Conservation (phyloP, 1,139 yeast species). For the Pneumocystis oryctolagi region DNA sequence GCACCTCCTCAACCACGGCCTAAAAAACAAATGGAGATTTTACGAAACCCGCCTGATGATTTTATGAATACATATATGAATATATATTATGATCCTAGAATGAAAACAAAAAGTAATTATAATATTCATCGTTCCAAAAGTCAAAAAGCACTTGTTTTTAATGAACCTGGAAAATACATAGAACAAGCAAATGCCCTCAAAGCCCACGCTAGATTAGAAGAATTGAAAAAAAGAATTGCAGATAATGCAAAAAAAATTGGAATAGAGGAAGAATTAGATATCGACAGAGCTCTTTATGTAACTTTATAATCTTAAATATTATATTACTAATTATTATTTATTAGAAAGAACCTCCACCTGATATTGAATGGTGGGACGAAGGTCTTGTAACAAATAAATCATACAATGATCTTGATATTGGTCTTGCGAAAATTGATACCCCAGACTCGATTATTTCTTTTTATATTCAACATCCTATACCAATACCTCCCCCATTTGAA, state of each 20-base stretch:
- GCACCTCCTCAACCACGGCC: constrained; percentile 1
- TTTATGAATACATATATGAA: constrained; percentile 24
- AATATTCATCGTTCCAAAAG: constrained; percentile 23
- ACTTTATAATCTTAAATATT: constrained; percentile 1
- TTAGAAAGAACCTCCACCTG: constrained; percentile 38
- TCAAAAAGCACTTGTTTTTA: constrained; percentile 34
- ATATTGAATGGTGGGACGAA: constrained; percentile 73
- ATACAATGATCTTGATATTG: constrained; percentile 19
- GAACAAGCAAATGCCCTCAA: constrained; percentile 41
- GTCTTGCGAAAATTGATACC: constrained; percentile 21
- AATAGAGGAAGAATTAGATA: constrained; percentile 15
- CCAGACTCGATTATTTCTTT: constrained; percentile 40
- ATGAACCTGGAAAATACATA: constrained; percentile 47
- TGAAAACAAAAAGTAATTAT: constrained; percentile 13
- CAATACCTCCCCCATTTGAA: constrained; percentile 41
- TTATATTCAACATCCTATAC: constrained; percentile 72
- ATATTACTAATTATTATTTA: constrained; percentile 21
- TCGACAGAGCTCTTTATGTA: constrained; percentile 17
- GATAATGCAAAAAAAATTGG: constrained; percentile 17
- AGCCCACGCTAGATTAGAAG: constrained; percentile 27
- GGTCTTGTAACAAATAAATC: constrained; percentile 29
- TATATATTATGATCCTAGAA: constrained; percentile 44
- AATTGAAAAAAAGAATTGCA: constrained; percentile 22
- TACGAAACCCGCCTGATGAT: constrained; percentile 14
- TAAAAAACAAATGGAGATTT: constrained; percentile 11